Evolutionary conservation across 2,329 filamentous ascomycete species (phyloP).

Genomic region (Verticillium albo-atrum): DNA sequence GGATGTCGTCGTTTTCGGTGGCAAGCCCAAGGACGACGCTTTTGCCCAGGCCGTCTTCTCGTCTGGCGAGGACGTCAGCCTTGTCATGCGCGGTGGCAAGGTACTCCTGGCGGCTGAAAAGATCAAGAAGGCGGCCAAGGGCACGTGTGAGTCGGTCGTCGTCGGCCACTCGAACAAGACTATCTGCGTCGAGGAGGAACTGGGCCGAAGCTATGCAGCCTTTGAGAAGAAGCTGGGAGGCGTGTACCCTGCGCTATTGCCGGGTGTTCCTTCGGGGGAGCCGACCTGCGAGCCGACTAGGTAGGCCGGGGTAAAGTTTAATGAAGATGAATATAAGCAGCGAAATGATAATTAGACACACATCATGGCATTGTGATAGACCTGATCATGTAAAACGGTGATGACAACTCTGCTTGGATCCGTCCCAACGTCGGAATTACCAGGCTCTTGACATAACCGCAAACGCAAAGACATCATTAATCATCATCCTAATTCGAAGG

Average conservation of each 20-base stretch:
- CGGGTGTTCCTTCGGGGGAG: slow-evolving; percentile 11
- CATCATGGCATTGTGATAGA: too few relatives aligned
- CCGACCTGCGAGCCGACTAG: slow-evolving; percentile 17
- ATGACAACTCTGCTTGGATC: slow-evolving; percentile 57
- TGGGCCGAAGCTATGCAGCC: slow-evolving; percentile 15
- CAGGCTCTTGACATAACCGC: slow-evolving; percentile 50
- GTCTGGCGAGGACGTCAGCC: slow-evolving; percentile 16
- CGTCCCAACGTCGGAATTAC: slow-evolving; percentile 54
- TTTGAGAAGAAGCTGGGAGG: slow-evolving; percentile 14
- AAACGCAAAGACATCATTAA: slow-evolving; percentile 53
- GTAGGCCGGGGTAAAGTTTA: background rate
- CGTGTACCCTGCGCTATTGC: slow-evolving; percentile 16
- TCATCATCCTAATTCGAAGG: too few relatives aligned
- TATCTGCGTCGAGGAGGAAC: slow-evolving; percentile 17
- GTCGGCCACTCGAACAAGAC: slow-evolving; percentile 15
- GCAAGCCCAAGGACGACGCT: slow-evolving; percentile 1
- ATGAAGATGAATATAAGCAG: background rate
- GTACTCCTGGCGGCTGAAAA: slow-evolving; percentile 13
- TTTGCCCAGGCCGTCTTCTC: slow-evolving; percentile 17
- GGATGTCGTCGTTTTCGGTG: slow-evolving; percentile 37
- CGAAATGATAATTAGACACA: too few relatives aligned
- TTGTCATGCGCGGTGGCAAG: slow-evolving; percentile 21
- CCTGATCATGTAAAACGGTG: slow-evolving; percentile 5
- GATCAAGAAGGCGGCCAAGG: slow-evolving; percentile 6
- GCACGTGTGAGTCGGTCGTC: slow-evolving; percentile 12